Base-by-base conservation (phyloP, 163 green algal genomes). In the Volvox carteri region DNA sequence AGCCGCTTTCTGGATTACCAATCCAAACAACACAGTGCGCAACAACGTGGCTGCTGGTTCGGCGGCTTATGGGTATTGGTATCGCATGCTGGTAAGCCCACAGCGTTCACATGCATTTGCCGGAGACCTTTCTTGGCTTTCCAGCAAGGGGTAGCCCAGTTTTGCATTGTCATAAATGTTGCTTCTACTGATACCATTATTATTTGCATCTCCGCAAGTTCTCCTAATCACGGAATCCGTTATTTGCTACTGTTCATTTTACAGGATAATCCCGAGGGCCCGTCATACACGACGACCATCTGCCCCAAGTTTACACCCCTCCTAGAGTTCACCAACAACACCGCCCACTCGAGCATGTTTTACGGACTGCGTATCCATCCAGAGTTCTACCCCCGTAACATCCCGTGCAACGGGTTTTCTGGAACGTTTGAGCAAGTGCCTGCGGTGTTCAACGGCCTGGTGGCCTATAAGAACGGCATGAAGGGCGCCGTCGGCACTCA, bases 1-100 rank as follows among this genome's bases (percentile, higher is more conserved):
- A 4, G 93, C 93, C 23, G 92, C 91, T 4, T 97, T 97, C 87
- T 97, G 95, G 95, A 95, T 96, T 78, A 96, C 94, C 16, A 93
- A 97, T 84, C 93, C 95, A 50, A 94, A 94, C 85, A 97, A 97
- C 84, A 92, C 75, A 18, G 86, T 94, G 35, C 62, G 83, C 14
- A 85, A 90, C 56, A 97, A 97, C 62, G 86, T 90, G n/a, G 95
- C 93, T 23, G 95, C 90, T 39, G 95, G 95, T 39, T 77, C 50
- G 4, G 39, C 39, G 16, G 84, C 52, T 35, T 89, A 89, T 86
- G 93, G 93, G n/a, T 96, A 92, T 86, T 96, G 93, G 93, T 95
- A 92, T 73, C 89, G 89, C 50, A 73, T 88, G 68, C 83, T 88
- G 67, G 77, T 85, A 37, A 72, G 75, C n/a, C n/a, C n/a, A n/a